These are phyloP conservation scores for Tetrastigma voinierianum DNA, from an alignment of 164 flowering plant genomes.

Conservation along the genomic window DNA sequence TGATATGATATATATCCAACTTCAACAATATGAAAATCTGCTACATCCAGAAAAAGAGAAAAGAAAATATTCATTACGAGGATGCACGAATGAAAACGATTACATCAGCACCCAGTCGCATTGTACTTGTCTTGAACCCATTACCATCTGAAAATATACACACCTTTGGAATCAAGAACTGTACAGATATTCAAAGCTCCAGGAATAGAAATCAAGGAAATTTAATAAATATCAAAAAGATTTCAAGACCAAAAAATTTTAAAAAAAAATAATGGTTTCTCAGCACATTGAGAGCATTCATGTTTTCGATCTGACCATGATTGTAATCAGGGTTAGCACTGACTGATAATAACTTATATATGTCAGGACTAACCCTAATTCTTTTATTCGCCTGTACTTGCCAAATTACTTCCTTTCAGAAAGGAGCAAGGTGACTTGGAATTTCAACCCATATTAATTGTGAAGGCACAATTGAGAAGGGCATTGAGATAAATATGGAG, in stretches of 20 bases:
- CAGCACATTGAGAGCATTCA: background rate
- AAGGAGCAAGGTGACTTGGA: too few species aligned
- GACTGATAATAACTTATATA: background rate
- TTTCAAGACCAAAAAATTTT: background rate
- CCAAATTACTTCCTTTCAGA: too few species aligned
- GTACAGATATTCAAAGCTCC: conserved; percentile 2
- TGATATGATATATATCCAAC: background rate
- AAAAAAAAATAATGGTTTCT: background rate
- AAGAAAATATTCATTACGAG: conserved; percentile 44
- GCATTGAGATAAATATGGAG: too few species aligned
- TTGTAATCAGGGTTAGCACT: background rate
- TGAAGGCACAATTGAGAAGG: too few species aligned
- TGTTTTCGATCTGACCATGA: background rate
- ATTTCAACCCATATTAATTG: too few species aligned
- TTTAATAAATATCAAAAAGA: background rate
- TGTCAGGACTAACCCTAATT: too few species aligned
- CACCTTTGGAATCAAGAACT: conserved; percentile 1
- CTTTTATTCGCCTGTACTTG: too few species aligned
- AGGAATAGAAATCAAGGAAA: background rate
- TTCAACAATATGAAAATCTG: background rate
- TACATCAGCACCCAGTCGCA: conserved; percentile 93
- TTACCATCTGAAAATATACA: conserved; percentile 61
- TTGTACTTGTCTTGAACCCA: conserved; percentile 98
- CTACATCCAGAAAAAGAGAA: conserved; percentile 1
- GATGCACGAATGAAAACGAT: conserved; percentile 80